Evolutionary conservation across 2,329 filamentous ascomycete genomes (phyloP).

Genomic region (Calonectria naviculata): DNA sequence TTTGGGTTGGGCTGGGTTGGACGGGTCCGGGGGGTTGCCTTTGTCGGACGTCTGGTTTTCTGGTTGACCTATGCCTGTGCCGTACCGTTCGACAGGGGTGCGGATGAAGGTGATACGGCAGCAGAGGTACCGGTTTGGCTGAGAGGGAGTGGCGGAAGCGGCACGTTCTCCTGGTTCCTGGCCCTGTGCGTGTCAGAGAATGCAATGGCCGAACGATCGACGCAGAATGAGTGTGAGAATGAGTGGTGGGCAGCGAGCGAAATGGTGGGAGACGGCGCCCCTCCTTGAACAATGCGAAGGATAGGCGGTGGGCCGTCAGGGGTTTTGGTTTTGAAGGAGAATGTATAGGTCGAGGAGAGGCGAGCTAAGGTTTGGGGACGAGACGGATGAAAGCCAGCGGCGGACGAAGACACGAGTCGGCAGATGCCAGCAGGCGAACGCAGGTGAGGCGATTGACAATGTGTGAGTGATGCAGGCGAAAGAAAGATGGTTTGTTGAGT

Average conservation of each 20-base stretch:
- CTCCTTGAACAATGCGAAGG: slow-evolving; percentile 13
- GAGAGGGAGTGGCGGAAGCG: slow-evolving; percentile 7
- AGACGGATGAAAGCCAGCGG: not conserved
- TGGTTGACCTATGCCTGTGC: slow-evolving; percentile 27
- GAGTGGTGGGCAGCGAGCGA: not conserved
- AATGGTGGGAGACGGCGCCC: slow-evolving; percentile 2
- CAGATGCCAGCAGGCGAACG: not conserved
- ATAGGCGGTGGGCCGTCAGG: slow-evolving; percentile 22
- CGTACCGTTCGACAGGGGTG: slow-evolving; percentile 18
- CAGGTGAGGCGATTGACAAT: slow-evolving; percentile 32
- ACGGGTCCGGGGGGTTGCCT: slow-evolving; percentile 27
- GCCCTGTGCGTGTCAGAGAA: slow-evolving; percentile 8
- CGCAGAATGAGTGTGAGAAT: not conserved
- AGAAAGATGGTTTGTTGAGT: slow-evolving; percentile 23
- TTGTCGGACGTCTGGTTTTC: slow-evolving; percentile 24
- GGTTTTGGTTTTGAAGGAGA: not conserved
- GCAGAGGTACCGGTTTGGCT: not conserved
- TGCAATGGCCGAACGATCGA: not conserved
- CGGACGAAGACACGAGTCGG: not conserved
- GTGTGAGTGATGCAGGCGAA: slow-evolving; percentile 36
- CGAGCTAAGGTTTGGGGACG: not conserved
- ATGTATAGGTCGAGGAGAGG: slow-evolving; percentile 6
- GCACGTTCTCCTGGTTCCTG: slow-evolving; percentile 2
- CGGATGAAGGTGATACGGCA: slow-evolving; percentile 15
- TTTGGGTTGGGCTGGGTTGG: slow-evolving; percentile 33